Conservation (phyloP, 768 basidiomycete genomes). For the Boletus rex-veris region DNA sequence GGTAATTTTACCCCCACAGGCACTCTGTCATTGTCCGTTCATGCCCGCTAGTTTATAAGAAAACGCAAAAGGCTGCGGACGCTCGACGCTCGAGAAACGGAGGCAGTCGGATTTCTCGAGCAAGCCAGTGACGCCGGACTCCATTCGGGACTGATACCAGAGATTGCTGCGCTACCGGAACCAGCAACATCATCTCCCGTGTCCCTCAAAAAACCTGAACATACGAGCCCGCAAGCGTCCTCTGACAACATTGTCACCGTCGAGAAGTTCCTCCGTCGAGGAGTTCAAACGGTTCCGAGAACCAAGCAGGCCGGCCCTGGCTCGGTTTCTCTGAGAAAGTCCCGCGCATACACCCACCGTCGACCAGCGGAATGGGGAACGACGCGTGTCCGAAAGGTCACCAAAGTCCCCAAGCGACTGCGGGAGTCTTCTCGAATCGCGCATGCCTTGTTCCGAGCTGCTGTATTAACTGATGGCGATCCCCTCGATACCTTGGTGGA, state of each 20-base stretch:
- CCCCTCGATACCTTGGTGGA: slow-evolving; percentile 17
- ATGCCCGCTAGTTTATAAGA: slow-evolving; percentile 22
- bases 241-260: slow-evolving; percentile 20
- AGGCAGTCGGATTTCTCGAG: background rate
- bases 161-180: slow-evolving; percentile 17
- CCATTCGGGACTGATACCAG: slow-evolving; percentile 11
- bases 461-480: slow-evolving; percentile 26
- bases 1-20: slow-evolving; percentile 4
- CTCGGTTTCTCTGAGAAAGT: background rate
- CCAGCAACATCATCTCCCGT: background rate
- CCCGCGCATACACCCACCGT: slow-evolving; percentile 21
- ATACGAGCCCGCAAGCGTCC: background rate
- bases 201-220: background rate
- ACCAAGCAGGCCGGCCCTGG: background rate
- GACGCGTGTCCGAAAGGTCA: background rate
- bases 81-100: background rate
- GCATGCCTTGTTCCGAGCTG: slow-evolving; percentile 23
- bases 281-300: background rate
- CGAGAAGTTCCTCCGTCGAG: slow-evolving; percentile 23
- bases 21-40: background rate
- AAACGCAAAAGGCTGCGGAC: slow-evolving; percentile 22
- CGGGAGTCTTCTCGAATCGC: slow-evolving; percentile 4
- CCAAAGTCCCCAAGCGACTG: background rate
- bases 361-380: background rate
- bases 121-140: background rate